phyloP scores from a whole-genome alignment of 2,329 filamentous ascomycete species.

The Xylariaceae sp. region DNA sequence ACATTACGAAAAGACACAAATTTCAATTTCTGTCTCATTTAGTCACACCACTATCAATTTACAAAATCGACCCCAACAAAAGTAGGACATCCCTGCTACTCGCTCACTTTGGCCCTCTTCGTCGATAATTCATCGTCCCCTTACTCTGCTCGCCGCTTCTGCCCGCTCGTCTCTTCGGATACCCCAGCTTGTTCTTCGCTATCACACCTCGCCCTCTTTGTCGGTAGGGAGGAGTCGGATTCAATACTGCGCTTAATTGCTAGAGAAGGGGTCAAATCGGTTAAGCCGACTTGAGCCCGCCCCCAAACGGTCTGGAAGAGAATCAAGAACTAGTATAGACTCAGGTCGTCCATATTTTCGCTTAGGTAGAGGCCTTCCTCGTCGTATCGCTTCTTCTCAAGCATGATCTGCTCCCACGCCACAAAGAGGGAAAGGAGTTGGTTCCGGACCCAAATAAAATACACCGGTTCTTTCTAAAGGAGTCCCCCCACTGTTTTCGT shows the following conservation, averaged over 20 bases:
- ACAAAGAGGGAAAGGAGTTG: constrained; percentile 17
- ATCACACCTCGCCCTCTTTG: background rate
- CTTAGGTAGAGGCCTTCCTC: constrained; percentile 34
- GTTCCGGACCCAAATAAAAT: background rate
- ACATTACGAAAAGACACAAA: too few relatives aligned
- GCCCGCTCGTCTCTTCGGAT: background rate
- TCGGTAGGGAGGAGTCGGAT: background rate
- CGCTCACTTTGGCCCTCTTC: background rate
- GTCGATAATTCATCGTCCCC: background rate
- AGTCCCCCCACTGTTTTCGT: background rate
- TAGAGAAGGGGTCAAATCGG: background rate
- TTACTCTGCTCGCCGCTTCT: background rate
- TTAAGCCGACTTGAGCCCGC: background rate
- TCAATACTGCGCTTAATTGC: background rate
- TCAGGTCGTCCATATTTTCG: background rate
- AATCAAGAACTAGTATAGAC: background rate
- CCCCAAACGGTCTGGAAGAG: background rate
- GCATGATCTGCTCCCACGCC: constrained; percentile 33
- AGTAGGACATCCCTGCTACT: background rate
- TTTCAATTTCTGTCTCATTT: too few relatives aligned
- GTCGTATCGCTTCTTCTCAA: constrained; percentile 36
- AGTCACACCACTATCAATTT: too few relatives aligned
- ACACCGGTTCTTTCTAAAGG: background rate
- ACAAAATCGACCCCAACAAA: too few relatives aligned
- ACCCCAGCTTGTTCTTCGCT: background rate